phyloP scores from a whole-genome alignment of 257 asterid genomes.

The Petrea volubilis region DNA sequence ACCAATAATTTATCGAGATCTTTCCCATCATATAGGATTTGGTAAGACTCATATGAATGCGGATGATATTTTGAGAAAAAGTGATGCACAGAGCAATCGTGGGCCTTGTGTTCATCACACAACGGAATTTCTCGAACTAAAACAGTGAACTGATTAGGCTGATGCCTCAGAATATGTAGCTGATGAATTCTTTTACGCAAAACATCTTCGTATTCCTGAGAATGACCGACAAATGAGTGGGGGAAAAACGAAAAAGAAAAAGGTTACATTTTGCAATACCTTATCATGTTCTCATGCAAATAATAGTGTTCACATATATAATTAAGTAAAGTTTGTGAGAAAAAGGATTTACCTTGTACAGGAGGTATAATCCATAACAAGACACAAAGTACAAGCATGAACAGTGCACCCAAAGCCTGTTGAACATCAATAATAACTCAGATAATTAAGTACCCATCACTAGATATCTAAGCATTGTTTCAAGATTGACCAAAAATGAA shows the following conservation, averaged over 20 bases:
- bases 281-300: not conserved
- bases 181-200: constrained; percentile 69
- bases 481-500: not conserved
- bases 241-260: too few relatives aligned
- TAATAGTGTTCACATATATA: too few relatives aligned
- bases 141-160: constrained; percentile 89
- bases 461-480: too few relatives aligned
- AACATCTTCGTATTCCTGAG: constrained; percentile 74
- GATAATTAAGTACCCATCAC: constrained; percentile 12
- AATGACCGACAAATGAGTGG: constrained; percentile 10
- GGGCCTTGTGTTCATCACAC: constrained; percentile 77
- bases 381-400: constrained; percentile 76
- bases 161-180: constrained; percentile 63
- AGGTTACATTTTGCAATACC: constrained; percentile 8
- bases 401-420: constrained; percentile 99
- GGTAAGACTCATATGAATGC: constrained; percentile 68
- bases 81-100: constrained; percentile 74
- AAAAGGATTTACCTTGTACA: constrained; percentile 66
- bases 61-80: constrained; percentile 81
- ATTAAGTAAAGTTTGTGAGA: too few relatives aligned
- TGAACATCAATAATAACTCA: constrained; percentile 20
- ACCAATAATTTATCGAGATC: constrained; percentile 72
- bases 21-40: constrained; percentile 74
- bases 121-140: constrained; percentile 91
- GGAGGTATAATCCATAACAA: constrained; percentile 76